Percentiles rank a stretch among this genome's conserved stretches.
These are phyloP conservation scores for Hypoxylon rubiginosum DNA, from an alignment of 2,329 filamentous ascomycete genomes.

Conservation along the genomic window DNA sequence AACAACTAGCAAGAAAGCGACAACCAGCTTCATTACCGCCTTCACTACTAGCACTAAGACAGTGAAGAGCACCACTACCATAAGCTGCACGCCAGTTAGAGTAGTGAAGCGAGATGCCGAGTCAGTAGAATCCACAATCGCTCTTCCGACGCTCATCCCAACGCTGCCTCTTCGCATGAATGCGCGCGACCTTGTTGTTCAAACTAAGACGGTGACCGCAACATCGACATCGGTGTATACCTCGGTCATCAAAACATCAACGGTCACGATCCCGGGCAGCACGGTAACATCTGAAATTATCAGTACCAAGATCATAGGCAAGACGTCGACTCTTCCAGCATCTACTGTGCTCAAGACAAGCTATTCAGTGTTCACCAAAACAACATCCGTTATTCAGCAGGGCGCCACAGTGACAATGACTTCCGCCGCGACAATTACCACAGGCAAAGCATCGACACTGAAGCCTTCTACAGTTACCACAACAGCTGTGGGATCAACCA, in stretches of 20 bases:
- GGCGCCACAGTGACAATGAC: background rate
- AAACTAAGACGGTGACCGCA: background rate
- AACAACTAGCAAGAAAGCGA: background rate
- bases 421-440: background rate
- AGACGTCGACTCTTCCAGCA: background rate
- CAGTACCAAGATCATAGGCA: background rate
- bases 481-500: background rate
- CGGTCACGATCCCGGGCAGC: background rate
- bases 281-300: background rate
- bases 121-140: background rate
- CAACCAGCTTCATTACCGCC: background rate
- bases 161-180: background rate
- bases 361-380: background rate
- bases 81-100: background rate
- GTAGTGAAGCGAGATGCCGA: background rate
- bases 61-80: background rate
- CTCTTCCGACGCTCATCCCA: background rate
- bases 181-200: background rate
- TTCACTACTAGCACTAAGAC: background rate
- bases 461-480: background rate
- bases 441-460: constrained; percentile 2
- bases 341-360: background rate
- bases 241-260: background rate
- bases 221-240: background rate
- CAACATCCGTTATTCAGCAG: background rate